Evolutionary conservation across 176 grass and related monocot genomes (phyloP), one percentile per base, ranked within the genome.

Genomic region (Oryza brachyantha): DNA sequence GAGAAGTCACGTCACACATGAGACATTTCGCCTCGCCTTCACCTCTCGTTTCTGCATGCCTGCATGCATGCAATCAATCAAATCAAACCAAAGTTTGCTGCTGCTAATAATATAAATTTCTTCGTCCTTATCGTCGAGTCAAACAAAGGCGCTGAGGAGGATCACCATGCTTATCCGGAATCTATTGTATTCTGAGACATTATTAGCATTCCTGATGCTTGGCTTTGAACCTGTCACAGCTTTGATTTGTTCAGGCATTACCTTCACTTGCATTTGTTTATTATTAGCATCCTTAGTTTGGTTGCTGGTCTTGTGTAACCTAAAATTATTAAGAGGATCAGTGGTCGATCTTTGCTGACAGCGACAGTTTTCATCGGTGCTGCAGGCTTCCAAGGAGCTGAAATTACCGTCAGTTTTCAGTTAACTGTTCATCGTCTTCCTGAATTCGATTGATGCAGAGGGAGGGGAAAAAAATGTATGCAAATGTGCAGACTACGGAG

Each of bases 61-160:
- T 21, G 25, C 4, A 16, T 40, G 55, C 34, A 83, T 58, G 81
- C 38, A 52, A 52, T 17, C 22, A 31, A 8, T 16, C 63, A 27
- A 52, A 52, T 17, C 22, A 31, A 8, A 16, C 63, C 45, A 8
- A n/a, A 27, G 12, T 38, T 57, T 37, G 17, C 5, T 11, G 19
- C n/a, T 45, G 63, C 64, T 22, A 67, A 36, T 63, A 37, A 43
- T 40, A 57, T 57, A 57, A 57, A 27, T 21, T 12, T 24, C 45
- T 17, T 64, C 26, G 36, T 88, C 75, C 68, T 68, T 75, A 41
- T 80, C 81, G 21, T 34, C 16, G 24, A 31, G 86, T 84, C 81
- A 79, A 73, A 62, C 24, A 1, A 63, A 74, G 13, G 29, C n/a
- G 61, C 9, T 46, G 11, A n/a, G n/a, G 29, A 16, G 13, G 57